phyloP scores from a whole-genome alignment of 1,284 basidiomycete genomes.

The Marasmius sp. region DNA sequence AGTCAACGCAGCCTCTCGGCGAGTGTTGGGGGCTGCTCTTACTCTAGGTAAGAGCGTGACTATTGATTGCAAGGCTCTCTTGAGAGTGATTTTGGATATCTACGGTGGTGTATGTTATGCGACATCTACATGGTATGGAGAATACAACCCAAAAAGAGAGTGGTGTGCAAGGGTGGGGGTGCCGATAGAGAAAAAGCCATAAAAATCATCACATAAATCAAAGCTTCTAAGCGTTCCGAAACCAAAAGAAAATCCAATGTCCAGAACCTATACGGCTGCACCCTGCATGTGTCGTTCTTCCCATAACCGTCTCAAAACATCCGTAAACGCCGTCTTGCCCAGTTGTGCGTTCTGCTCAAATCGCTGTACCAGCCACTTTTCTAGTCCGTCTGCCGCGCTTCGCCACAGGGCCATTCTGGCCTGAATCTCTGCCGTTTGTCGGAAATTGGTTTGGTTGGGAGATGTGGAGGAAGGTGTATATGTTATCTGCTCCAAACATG shows the following conservation, averaged over 20 bases:
- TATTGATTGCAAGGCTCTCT: too few relatives aligned
- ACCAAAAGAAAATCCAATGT: too few relatives aligned
- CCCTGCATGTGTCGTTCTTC: conserved; percentile 43
- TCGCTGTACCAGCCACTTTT: conserved; percentile 80
- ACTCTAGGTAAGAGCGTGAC: too few relatives aligned
- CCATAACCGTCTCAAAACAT: conserved; percentile 77
- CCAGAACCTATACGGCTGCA: not conserved
- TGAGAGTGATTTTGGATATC: not conserved
- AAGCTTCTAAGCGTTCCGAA: not conserved
- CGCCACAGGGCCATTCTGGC: conserved; percentile 77
- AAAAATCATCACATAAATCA: conserved; percentile 1
- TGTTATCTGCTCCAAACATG: conserved; percentile 86
- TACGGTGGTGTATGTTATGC: not conserved
- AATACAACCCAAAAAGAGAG: conserved; percentile 5
- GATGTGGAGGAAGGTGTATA: conserved; percentile 66
- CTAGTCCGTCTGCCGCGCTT: conserved; percentile 76
- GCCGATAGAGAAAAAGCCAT: not conserved
- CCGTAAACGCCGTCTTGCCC: conserved; percentile 85
- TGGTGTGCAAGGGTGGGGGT: not conserved
- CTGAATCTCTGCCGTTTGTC: conserved; percentile 84
- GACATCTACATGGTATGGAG: conserved; percentile 2
- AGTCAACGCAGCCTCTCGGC: too few relatives aligned
- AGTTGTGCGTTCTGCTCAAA: conserved; percentile 87
- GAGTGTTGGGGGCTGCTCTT: too few relatives aligned
- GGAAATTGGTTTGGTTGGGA: conserved; percentile 61